phyloP scores from a whole-genome alignment of 306 rosid species.

The Begonia masoniana region DNA sequence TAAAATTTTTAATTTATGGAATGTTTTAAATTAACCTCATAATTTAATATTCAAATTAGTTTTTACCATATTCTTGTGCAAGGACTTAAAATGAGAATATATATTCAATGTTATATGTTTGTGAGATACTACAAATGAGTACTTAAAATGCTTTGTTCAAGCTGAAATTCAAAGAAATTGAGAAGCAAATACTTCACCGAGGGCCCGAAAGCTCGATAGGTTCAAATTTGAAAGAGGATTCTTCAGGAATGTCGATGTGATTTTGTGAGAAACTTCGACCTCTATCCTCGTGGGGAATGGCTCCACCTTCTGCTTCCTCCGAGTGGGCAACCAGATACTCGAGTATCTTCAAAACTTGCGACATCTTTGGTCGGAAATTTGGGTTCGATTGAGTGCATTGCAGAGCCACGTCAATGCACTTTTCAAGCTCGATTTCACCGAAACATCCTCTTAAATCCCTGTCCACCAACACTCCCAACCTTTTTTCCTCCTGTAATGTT shows the following conservation, averaged over 20 bases:
- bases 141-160: too few relatives aligned
- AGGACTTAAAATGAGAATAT: too few relatives aligned
- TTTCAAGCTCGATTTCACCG: conserved; percentile 53
- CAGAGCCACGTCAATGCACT: conserved; percentile 53
- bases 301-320: conserved; percentile 51
- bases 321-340: conserved; percentile 62
- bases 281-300: conserved; percentile 39
- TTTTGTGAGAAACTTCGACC: conserved; percentile 49
- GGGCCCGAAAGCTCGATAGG: conserved; percentile 98
- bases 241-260: conserved; percentile 47
- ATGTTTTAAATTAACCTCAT: too few relatives aligned
- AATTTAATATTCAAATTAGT: too few relatives aligned
- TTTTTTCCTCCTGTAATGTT: conserved; percentile 56
- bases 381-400: conserved; percentile 81
- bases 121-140: too few relatives aligned
- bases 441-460: conserved; percentile 79
- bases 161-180: too few relatives aligned
- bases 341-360: conserved; percentile 56
- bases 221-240: conserved; percentile 71
- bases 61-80: too few relatives aligned
- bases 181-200: conserved; percentile 19
- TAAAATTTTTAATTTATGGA: too few relatives aligned
- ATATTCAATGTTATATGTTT: too few relatives aligned
- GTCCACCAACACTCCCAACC: conserved; percentile 61
- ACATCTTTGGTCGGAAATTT: conserved; percentile 77